Conservation (phyloP, 352 stramenopile species). For the Pythium utonaiense region DNA sequence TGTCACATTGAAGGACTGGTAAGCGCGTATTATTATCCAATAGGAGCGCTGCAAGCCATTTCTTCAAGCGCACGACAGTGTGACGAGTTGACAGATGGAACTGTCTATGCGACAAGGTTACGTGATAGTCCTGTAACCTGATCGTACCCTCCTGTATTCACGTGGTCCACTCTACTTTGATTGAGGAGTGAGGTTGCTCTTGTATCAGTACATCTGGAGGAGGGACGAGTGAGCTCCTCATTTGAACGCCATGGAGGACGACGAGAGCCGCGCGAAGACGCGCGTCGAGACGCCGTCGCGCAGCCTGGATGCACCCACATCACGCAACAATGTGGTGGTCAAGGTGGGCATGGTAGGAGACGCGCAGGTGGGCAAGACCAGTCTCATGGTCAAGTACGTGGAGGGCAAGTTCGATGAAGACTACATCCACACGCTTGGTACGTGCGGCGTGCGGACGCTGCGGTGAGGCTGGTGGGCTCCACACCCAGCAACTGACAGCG, state of each 20-base stretch:
- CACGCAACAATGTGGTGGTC: slow-evolving; percentile 85
- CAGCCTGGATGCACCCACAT: slow-evolving; percentile 23
- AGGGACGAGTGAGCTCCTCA: background rate
- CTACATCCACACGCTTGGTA: slow-evolving; percentile 94
- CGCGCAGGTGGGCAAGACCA: slow-evolving; percentile 93
- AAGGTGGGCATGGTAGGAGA: slow-evolving; percentile 95
- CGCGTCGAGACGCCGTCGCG: slow-evolving; percentile 20
- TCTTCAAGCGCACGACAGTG: slow-evolving; percentile 10
- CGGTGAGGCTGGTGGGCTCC: background rate
- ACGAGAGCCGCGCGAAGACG: slow-evolving; percentile 9
- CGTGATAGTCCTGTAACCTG: background rate
- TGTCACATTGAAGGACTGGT: slow-evolving; percentile 7
- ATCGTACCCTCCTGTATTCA: background rate
- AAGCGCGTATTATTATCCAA: slow-evolving; percentile 1
- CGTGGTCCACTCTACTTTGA: slow-evolving; percentile 4
- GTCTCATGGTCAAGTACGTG: slow-evolving; percentile 96
- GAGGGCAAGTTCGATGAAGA: slow-evolving; percentile 95
- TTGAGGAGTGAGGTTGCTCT: background rate
- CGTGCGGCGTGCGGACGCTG: background rate
- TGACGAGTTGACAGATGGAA: background rate
- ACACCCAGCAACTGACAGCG: background rate
- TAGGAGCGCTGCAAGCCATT: background rate
- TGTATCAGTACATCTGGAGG: slow-evolving; percentile 1
- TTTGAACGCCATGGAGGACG: slow-evolving; percentile 9
- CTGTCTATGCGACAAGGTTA: background rate